Percentiles rank a stretch among this genome's conserved stretches.
These are phyloP conservation scores for Nigrospora osmanthi DNA, from an alignment of 2,329 filamentous ascomycete genomes.

Conservation along the genomic window DNA sequence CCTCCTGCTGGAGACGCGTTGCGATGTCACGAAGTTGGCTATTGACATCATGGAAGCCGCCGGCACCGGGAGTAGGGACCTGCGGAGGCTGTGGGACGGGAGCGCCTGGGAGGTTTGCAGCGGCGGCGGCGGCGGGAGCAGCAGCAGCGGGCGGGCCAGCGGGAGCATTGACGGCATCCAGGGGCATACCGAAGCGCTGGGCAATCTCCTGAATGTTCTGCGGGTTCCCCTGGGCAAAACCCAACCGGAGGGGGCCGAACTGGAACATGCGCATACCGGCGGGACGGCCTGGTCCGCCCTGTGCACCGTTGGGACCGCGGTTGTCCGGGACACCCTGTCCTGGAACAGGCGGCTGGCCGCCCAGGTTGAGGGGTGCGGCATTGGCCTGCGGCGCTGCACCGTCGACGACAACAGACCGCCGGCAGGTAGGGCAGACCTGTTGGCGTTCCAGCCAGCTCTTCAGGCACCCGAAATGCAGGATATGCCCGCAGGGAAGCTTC, in stretches of 20 bases:
- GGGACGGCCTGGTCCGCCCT: conserved; percentile 23
- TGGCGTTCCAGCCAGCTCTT: conserved; percentile 97
- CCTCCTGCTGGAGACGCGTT: conserved; percentile 60
- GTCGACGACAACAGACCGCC: conserved; percentile 70
- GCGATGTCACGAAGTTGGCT: conserved; percentile 59
- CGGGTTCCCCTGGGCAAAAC: conserved; percentile 63
- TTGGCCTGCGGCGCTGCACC: conserved; percentile 26
- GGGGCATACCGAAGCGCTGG: conserved; percentile 48
- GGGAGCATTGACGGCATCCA: conserved; percentile 17
- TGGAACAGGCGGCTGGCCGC: conserved; percentile 19
- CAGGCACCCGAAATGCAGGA: conserved; percentile 87
- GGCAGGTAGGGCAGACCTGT: conserved; percentile 93
- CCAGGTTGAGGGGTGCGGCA: conserved; percentile 20
- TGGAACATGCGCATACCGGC: conserved; percentile 56
- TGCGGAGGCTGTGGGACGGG: conserved; percentile 2
- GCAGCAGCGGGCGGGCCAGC: conserved; percentile 7
- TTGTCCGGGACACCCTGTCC: conserved; percentile 15
- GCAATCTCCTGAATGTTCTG: conserved; percentile 60
- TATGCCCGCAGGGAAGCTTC: conserved; percentile 93
- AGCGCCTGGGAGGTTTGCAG: conserved; percentile 1
- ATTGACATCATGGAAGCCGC: conserved; percentile 34
- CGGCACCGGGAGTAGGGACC: conserved; percentile 7
- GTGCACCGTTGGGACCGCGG: conserved; percentile 19
- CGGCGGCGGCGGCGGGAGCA: conserved; percentile 3
- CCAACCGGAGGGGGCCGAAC: conserved; percentile 66